Evolutionary conservation across 1,284 basidiomycete species (phyloP), one percentile per base, ranked within the genome.

Genomic region (Sphagnurus paluster): DNA sequence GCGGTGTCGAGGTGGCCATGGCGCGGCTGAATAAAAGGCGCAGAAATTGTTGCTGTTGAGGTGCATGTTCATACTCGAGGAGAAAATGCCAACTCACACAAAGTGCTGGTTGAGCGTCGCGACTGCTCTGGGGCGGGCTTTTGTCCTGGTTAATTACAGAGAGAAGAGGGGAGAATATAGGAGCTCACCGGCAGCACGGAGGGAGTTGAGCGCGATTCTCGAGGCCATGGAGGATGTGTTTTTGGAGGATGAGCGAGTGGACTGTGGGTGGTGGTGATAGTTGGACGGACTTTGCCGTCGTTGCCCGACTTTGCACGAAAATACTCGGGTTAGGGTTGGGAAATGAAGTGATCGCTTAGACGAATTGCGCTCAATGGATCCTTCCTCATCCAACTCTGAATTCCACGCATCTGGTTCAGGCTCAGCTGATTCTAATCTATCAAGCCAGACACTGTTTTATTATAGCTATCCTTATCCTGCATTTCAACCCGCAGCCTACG

Each of bases 161-260:
- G 8, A 8, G 16, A 5, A 37, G 20, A 8, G 2, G 4, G n/a
- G 25, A 6, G 42, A 42, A 24, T 23, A 44, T 46, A 48, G 52
- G 43, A 4, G 6, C 32, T 20, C 29, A 82, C 85, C 79, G 59
- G 79, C 77, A 50, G 76, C 75, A 67, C 80, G 73, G 61, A 87
- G 70, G 48, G 84, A 72, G 69, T 69, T 77, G 55, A 83, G 62
- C 64, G 81, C 83, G 65, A 87, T 79, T 76, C 84, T 83, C 61
- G 83, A 84, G 49, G 84, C 82, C 84, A 87, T 86, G n/a, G 46
- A 35, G 32, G 44, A 36, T 47, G 49, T 47, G 50, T 52, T 54
- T 32, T 24, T 47, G 32, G 32, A 40, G 39, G 25, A 46, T 34
- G 36, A 42, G 28, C 20, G 14, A 37, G 24, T 30, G 13, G 38